A percentile compares a stretch with the other conserved stretches of the same genome.
These are phyloP conservation scores for Penicillium longicatenatum DNA, from an alignment of 495 filamentous ascomycete species.

Conservation along the genomic window DNA sequence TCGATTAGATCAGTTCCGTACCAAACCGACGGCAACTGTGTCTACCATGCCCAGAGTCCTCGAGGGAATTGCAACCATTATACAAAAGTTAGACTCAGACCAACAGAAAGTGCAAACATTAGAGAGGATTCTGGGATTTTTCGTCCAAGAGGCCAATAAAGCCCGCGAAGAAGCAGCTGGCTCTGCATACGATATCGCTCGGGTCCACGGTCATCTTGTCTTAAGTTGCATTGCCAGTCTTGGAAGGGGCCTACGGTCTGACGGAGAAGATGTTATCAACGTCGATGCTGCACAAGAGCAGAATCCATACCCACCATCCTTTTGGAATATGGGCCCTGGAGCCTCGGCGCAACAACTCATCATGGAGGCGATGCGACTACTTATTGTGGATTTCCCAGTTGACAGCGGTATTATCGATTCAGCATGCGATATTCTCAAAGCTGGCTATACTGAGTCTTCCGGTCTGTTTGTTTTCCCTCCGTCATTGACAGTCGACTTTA, in stretches of 20 bases:
- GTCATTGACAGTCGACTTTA: constrained; percentile 67
- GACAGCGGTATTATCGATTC: constrained; percentile 74
- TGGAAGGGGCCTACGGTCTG: constrained; percentile 75
- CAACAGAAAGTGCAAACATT: constrained; percentile 61
- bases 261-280: constrained; percentile 70
- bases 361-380: constrained; percentile 50
- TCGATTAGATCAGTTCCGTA: constrained; percentile 69
- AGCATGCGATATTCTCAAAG: constrained; percentile 72
- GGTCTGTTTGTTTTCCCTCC: constrained; percentile 79
- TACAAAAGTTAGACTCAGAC: constrained; percentile 73
- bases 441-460: constrained; percentile 76
- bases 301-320: constrained; percentile 46
- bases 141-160: constrained; percentile 46
- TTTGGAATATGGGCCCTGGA: constrained; percentile 62
- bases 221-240: constrained; percentile 76
- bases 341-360: constrained; percentile 59
- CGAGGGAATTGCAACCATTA: constrained; percentile 80
- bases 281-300: constrained; percentile 48
- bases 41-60: constrained; percentile 78
- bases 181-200: constrained; percentile 46
- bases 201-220: constrained; percentile 60
- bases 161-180: constrained; percentile 38
- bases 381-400: constrained; percentile 56
- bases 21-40: constrained; percentile 61
- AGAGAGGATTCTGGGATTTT: constrained; percentile 62